Base-by-base conservation (phyloP, 116 monocot species). In the Phalaenopsis hybrid region DNA sequence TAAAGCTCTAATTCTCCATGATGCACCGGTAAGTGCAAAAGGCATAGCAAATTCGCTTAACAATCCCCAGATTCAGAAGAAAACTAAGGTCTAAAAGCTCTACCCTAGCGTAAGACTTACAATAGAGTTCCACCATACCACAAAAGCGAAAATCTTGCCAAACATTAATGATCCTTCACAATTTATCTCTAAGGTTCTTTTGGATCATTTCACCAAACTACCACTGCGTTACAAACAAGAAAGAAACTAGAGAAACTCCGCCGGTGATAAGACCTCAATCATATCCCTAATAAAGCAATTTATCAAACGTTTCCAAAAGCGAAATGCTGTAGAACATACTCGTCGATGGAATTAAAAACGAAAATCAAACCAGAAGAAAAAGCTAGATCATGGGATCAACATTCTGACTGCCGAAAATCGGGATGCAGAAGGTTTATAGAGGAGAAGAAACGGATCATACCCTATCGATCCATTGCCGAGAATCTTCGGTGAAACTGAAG, bases 401-500 rank as follows among this genome's bases (percentile, higher is more conserved):
- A 75, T 75, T 75, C 43, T 13, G 45, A 45, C 37, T 18, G 13
- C 12, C 41, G 25, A 74, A 75, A 23, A 20, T n/a, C 4, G 21
- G 23, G 21, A 76, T 49, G 50, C 45, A 76, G 15, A 23, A 49
- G 23, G 49, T 0, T 5, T 74, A 18, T 18, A 3, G 49, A 75
- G 15, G 18, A 44, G 16, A 17, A 50, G 16, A 28, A 77, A 43
- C 46, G 16, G 20, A 73, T 61, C 88, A 79, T 58, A 99, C 99
- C 92, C 85, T 77, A 1, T 92, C 92, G 84, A 95, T 86, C 99
- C 99, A 99, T 55, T 88, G 81, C 46, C 93, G 89, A 18, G 92
- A 79, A 58, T 99, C 99, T 8, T 92, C 85, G 57, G 99, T 99
- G 93, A 88, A 99, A 72, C 95, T 93, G 88, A 99, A 99, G 58